Evolutionary conservation across 192 early-diverging fungal species (phyloP), one percentile per base, ranked within the genome.

Genomic region (Gonapodya sp.): DNA sequence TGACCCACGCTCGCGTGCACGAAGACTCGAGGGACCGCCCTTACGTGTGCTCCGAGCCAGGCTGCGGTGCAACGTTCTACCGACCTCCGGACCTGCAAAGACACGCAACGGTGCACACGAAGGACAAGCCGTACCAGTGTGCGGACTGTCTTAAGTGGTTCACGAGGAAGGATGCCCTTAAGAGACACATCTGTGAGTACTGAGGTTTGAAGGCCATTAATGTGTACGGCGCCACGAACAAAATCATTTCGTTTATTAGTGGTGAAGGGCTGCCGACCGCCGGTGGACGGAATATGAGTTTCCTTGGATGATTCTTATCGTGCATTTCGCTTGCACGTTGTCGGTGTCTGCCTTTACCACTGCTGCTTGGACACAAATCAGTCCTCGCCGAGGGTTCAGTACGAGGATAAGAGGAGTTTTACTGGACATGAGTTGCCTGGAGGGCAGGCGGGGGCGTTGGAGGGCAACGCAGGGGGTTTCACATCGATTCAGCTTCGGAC

Each of bases 71-170:
- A 31, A 77, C 79, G 31, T 80, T 80, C 31, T 80, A 77, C 74
- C 79, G 79, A 73, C 36, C 36, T 32, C 79, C 36, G 31, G 79
- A 80, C 74, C 36, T 80, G 79, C 36, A 36, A 24, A 33, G 79
- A 73, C 79, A 80, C 74, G 37, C 36, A 36, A 80, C 37, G 36
- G 74, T 80, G 2, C 79, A 80, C 32, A 35, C 37, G 36, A 80
- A 80, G 79, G 79, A 80, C 34, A 80, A 77, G 74, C 79, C 79
- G 0, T 80, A 80, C 74, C 79, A 80, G n/a, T 80, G 79, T 36
- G 33, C 34, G 18, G 74, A 73, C 24, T 80, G 79, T 36, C 36
- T 36, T 18, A 64, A 64, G 24, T 64, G 46, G 46, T 64, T 64
- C 24, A 64, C 46, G 24, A 64, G 46, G 46, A 64, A 64, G 46